Evolutionary conservation across 495 filamentous ascomycete genomes (phyloP).

Genomic region (Elaphomyces granulatus): DNA sequence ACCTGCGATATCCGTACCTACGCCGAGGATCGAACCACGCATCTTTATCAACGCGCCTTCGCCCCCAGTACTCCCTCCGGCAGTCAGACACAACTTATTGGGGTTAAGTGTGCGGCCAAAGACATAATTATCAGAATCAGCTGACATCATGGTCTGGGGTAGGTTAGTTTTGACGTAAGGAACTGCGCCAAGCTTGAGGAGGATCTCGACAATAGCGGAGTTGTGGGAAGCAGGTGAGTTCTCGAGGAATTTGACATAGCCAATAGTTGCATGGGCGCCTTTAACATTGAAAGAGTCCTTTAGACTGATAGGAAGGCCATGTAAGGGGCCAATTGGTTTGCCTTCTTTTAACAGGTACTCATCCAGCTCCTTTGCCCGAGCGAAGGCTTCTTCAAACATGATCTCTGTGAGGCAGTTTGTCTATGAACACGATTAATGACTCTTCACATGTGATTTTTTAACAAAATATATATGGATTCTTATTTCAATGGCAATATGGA

Average conservation of each 20-base stretch:
- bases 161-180: constrained; percentile 51
- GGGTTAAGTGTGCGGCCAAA: constrained; percentile 42
- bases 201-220: constrained; percentile 8
- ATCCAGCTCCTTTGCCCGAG: constrained; percentile 28
- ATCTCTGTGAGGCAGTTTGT: constrained; percentile 53
- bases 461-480: too few species aligned
- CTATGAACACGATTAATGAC: too few species aligned
- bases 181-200: constrained; percentile 32
- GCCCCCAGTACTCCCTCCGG: constrained; percentile 52
- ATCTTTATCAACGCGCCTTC: constrained; percentile 50
- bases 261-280: constrained; percentile 34
- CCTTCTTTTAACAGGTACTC: constrained; percentile 23
- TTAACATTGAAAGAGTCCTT: constrained; percentile 53
- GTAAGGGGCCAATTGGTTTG: constrained; percentile 43
- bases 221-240: constrained; percentile 9
- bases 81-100: constrained; percentile 38
- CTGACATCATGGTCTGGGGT: constrained; percentile 45
- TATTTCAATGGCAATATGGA: too few species aligned
- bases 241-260: constrained; percentile 24
- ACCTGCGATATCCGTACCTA: constrained; percentile 56
- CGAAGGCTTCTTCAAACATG: constrained; percentile 37
- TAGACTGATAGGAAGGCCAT: constrained; percentile 52
- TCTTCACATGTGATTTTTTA: too few species aligned
- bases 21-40: constrained; percentile 44
- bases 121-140: constrained; percentile 29